These are phyloP conservation scores for Coemansia sp. DNA, from an alignment of 192 early-diverging fungal genomes.

Conservation along the genomic window DNA sequence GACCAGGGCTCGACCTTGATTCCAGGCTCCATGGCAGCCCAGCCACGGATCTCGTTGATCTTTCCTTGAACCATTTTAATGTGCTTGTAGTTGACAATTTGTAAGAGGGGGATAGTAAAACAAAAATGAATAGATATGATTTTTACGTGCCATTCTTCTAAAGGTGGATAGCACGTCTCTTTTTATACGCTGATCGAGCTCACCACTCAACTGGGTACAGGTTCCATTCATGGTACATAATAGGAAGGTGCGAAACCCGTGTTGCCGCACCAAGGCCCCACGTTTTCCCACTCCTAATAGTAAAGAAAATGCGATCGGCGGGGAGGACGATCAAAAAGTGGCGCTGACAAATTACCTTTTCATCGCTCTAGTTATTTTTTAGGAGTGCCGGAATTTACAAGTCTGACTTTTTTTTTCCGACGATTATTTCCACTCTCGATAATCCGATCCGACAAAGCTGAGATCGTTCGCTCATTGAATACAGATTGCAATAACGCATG, in stretches of 20 bases:
- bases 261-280: background rate
- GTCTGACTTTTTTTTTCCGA: background rate
- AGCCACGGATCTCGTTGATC: conserved; percentile 50
- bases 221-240: background rate
- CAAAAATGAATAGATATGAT: background rate
- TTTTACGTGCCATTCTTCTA: background rate
- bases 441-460: background rate
- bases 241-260: too few relatives aligned
- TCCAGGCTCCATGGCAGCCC: conserved; percentile 45
- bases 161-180: background rate
- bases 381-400: background rate
- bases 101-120: too few relatives aligned
- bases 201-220: background rate
- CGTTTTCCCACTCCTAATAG: background rate
- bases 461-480: background rate
- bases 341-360: background rate
- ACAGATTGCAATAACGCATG: background rate
- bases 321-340: background rate
- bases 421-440: background rate
- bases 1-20: conserved; percentile 51
- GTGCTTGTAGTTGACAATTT: conserved; percentile 1
- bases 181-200: background rate
- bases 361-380: too few relatives aligned
- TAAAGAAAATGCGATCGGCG: background rate
- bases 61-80: conserved; percentile 42